These are phyloP conservation scores for Colletotrichum falcatum DNA, from an alignment of 2,329 filamentous ascomycete species.

Conservation along the genomic window DNA sequence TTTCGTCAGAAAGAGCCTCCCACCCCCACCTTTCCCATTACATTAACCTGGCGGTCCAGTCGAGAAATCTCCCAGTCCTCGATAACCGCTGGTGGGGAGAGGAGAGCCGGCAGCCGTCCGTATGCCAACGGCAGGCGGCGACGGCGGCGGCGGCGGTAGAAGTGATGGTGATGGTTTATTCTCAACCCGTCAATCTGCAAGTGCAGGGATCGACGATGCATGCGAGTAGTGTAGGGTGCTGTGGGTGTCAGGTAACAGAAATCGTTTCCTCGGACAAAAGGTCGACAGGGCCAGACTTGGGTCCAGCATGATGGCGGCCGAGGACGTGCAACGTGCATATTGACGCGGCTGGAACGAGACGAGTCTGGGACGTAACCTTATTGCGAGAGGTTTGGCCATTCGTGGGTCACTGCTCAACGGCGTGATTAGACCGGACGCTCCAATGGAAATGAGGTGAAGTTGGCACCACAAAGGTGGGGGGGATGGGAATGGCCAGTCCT, in stretches of 20 bases:
- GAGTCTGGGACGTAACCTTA: slow-evolving; percentile 41
- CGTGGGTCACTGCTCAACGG: slow-evolving; percentile 13
- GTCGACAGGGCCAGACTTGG: slow-evolving; percentile 21
- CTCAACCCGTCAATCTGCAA: not conserved
- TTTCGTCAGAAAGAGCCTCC: slow-evolving; percentile 1
- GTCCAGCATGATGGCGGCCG: slow-evolving; percentile 14
- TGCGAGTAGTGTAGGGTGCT: not conserved
- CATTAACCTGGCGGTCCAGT: not conserved
- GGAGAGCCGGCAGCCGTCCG: not conserved
- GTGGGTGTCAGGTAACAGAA: slow-evolving; percentile 6
- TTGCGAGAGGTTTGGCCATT: slow-evolving; percentile 22
- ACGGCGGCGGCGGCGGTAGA: no score
- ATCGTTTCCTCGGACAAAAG: slow-evolving; percentile 16
- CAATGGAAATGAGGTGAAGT: not conserved
- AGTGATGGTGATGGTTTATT: not conserved
- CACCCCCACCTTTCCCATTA: not conserved
- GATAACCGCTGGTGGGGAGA: not conserved
- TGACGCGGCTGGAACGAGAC: slow-evolving; percentile 39
- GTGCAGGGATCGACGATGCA: not conserved
- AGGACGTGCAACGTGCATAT: slow-evolving; percentile 27
- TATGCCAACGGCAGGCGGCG: not conserved
- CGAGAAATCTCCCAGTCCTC: not conserved
- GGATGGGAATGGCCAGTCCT: not conserved
- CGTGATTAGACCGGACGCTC: slow-evolving; percentile 19
- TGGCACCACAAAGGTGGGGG: not conserved